Evolutionary conservation across 805 yeast species (phyloP).

Genomic region (Yarrowia osloensis): DNA sequence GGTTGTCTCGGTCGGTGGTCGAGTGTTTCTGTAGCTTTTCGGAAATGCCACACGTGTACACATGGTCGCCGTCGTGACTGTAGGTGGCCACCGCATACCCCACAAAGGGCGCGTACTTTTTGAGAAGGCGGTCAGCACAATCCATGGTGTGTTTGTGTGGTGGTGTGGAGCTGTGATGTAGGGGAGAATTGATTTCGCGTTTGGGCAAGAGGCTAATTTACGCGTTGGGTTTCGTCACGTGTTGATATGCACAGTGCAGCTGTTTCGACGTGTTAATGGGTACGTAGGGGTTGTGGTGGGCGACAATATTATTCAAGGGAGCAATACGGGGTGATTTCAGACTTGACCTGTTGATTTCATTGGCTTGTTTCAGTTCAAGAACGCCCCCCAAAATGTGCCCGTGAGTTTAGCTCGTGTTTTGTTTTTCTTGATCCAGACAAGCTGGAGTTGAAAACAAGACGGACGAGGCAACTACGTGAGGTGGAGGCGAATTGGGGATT

Average conservation of each 20-base stretch:
- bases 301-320: no score
- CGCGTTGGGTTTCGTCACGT: conserved; percentile 19
- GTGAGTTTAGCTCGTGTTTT: not conserved
- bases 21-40: conserved; percentile 12
- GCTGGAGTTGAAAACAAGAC: no score
- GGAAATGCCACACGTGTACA: conserved; percentile 18
- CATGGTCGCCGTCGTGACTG: not conserved
- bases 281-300: no score
- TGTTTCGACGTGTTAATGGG: not conserved
- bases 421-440: not conserved
- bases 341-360: no score
- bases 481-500: no score
- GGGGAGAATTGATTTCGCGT: conserved; percentile 27
- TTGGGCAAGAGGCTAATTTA: not conserved
- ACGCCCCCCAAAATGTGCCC: no score
- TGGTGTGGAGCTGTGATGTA: not conserved
- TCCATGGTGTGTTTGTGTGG: not conserved
- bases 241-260: not conserved
- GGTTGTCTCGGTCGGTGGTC: not conserved
- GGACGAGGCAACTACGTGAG: no score
- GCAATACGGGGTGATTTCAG: no score
- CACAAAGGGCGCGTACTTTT: conserved; percentile 24
- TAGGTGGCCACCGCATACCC: conserved; percentile 17
- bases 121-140: not conserved
- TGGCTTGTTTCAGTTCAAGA: no score